These are phyloP conservation scores for Kickxella alabastrina DNA, from an alignment of 192 early-diverging fungal genomes.

Conservation along the genomic window DNA sequence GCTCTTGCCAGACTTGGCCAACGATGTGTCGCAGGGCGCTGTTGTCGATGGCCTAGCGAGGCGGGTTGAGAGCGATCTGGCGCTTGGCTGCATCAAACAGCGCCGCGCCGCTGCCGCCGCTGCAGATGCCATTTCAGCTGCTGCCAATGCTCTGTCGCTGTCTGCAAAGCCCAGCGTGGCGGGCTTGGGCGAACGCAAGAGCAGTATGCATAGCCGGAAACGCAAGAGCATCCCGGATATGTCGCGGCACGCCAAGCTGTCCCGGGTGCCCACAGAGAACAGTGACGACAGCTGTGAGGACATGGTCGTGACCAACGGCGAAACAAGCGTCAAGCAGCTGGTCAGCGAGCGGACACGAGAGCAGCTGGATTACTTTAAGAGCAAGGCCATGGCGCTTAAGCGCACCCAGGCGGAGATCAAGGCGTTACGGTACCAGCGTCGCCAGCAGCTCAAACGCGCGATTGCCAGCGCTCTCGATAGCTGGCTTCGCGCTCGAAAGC, in stretches of 20 bases:
- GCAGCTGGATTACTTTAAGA: conserved; percentile 11
- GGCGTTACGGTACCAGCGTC: conserved; percentile 29
- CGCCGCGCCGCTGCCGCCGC: conserved; percentile 28
- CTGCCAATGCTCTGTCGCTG: neutral
- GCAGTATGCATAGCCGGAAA: conserved; percentile 26
- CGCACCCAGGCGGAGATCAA: conserved; percentile 18
- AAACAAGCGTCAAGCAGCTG: too few relatives aligned
- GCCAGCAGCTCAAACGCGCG: conserved; percentile 26
- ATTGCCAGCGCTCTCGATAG: conserved; percentile 18
- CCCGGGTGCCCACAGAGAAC: conserved; percentile 30
- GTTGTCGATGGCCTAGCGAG: conserved; percentile 40
- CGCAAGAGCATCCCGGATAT: conserved; percentile 52
- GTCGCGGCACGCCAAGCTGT: conserved; percentile 40
- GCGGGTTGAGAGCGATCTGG: conserved; percentile 33
- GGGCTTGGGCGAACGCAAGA: neutral
- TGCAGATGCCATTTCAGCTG: conserved; percentile 22
- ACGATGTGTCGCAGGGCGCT: neutral
- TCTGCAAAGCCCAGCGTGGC: neutral
- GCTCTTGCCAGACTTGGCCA: neutral
- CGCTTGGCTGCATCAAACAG: conserved; percentile 37
- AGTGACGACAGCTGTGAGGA: conserved; percentile 1
- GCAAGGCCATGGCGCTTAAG: conserved; percentile 15
- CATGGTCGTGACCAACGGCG: conserved; percentile 3
- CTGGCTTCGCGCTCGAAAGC: conserved; percentile 17
- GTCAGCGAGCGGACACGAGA: conserved; percentile 2